Percentiles rank a stretch among this genome's conserved stretches.
phyloP scores from a whole-genome alignment of 2,329 filamentous ascomycete genomes.

The Trichoderma arundinaceum region DNA sequence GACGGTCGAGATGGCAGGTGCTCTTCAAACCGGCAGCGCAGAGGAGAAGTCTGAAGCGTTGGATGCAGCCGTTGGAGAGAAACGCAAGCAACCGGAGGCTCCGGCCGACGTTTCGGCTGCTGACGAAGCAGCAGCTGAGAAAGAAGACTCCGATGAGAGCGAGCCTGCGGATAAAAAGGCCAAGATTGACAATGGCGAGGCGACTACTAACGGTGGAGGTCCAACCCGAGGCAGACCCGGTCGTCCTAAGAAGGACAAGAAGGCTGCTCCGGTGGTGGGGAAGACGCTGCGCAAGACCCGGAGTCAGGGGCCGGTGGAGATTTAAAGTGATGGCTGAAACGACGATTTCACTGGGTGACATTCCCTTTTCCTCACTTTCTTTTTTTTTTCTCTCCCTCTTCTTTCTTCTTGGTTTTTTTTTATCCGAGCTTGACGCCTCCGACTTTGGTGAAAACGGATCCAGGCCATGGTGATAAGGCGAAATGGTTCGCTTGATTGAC shows the following conservation, averaged over 20 bases:
- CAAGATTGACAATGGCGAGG: slow-evolving; percentile 45
- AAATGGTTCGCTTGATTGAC: slow-evolving; percentile 20
- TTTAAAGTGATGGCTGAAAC: slow-evolving; percentile 19
- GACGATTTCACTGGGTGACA: neutral
- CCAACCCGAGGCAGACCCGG: slow-evolving; percentile 40
- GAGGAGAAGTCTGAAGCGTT: slow-evolving; percentile 21
- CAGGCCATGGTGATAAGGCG: slow-evolving; percentile 18
- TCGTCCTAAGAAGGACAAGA: slow-evolving; percentile 48
- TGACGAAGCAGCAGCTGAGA: slow-evolving; percentile 35
- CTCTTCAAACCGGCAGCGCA: slow-evolving; percentile 19
- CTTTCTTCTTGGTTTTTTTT: neutral
- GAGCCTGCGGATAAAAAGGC: slow-evolving; percentile 49
- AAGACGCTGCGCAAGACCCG: slow-evolving; percentile 51
- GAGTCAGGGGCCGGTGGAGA: slow-evolving; percentile 49
- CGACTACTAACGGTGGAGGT: slow-evolving; percentile 34
- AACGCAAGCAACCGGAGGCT: slow-evolving; percentile 50
- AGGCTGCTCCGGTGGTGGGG: slow-evolving; percentile 42
- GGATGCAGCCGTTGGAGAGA: slow-evolving; percentile 39
- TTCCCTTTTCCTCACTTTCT: neutral
- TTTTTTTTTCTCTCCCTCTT: neutral
- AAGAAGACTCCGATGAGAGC: slow-evolving; percentile 39
- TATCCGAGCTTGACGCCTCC: slow-evolving; percentile 3
- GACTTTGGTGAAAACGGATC: slow-evolving; percentile 13
- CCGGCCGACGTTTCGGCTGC: slow-evolving; percentile 36
- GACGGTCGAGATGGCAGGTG: slow-evolving; percentile 34